Conservation (phyloP, 139 green algal species). For the Chlamydomonas sphaeroides region DNA sequence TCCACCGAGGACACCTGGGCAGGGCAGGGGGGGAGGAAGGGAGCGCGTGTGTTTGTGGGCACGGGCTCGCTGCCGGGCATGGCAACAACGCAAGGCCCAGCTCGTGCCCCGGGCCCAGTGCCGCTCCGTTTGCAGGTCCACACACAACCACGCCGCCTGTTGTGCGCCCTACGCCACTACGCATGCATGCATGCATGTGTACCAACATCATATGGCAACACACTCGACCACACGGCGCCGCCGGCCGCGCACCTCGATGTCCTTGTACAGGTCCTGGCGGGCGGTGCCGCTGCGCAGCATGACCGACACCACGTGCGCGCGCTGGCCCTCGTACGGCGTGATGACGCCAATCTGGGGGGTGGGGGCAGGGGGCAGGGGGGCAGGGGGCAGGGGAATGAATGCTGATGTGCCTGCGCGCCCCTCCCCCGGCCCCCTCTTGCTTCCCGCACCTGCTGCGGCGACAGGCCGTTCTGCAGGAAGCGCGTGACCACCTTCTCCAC, state of each 20-base stretch:
- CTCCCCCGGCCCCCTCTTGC: no score
- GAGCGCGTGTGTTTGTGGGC: background rate
- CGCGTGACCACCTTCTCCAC: conserved; percentile 94
- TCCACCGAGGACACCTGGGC: conserved; percentile 82
- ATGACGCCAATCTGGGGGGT: conserved; percentile 93
- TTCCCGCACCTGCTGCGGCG: conserved; percentile 8
- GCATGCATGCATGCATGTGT: no score
- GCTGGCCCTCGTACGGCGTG: conserved; percentile 98
- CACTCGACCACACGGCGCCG: no score
- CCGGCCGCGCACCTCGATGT: conserved; percentile 81
- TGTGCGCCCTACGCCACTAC: no score
- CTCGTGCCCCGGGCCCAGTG: no score
- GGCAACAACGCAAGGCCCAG: no score
- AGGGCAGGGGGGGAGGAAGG: background rate
- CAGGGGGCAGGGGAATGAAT: background rate
- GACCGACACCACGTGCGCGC: conserved; percentile 86
- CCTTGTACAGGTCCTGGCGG: conserved; percentile 87
- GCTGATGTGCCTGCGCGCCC: no score
- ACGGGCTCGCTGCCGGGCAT: background rate
- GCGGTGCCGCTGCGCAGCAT: conserved; percentile 86
- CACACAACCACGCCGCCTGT: no score
- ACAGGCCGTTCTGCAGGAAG: conserved; percentile 74
- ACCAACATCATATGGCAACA: no score
- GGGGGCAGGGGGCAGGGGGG: background rate
- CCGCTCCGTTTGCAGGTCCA: no score